phyloP scores from a whole-genome alignment of 148 eudicot genomes.

The Cornus florida region DNA sequence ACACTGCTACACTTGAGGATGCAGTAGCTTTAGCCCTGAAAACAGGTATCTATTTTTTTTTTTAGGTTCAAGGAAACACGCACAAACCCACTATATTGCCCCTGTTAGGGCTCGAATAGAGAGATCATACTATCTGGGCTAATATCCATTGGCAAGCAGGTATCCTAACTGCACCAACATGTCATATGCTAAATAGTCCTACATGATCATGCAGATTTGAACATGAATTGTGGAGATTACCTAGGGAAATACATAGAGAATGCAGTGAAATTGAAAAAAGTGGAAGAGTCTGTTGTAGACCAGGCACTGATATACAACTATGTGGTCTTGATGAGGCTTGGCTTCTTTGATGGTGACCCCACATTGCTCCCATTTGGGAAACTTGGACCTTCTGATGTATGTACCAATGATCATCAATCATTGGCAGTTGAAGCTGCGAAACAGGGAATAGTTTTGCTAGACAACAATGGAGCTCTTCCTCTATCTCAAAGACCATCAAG shows the following conservation, averaged over 20 bases:
- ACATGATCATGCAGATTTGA: constrained; percentile 29
- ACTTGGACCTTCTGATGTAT: constrained; percentile 34
- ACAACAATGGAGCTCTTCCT: constrained; percentile 34
- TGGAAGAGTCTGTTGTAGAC: constrained; percentile 35
- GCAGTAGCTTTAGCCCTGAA: constrained; percentile 40
- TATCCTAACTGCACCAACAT: not conserved
- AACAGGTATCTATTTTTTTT: too few species aligned
- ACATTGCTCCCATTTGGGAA: constrained; percentile 27
- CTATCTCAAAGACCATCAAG: constrained; percentile 19
- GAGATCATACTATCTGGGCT: too few species aligned
- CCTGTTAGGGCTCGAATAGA: too few species aligned
- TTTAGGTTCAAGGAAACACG: too few species aligned
- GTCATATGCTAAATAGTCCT: too few species aligned
- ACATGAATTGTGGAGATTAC: constrained; percentile 46
- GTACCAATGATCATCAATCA: constrained; percentile 29
- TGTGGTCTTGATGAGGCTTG: constrained; percentile 50
- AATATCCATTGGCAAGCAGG: too few species aligned
- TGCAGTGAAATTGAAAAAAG: constrained; percentile 31
- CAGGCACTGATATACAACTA: constrained; percentile 36
- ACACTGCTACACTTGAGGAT: constrained; percentile 34
- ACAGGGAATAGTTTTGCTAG: constrained; percentile 46
- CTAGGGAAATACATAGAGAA: constrained; percentile 25
- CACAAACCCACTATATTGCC: too few species aligned
- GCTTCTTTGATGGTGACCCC: constrained; percentile 50
- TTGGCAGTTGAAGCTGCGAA: constrained; percentile 46